phyloP scores from a whole-genome alignment of 1,139 yeast species.

The Suhomyces anneliseae region DNA sequence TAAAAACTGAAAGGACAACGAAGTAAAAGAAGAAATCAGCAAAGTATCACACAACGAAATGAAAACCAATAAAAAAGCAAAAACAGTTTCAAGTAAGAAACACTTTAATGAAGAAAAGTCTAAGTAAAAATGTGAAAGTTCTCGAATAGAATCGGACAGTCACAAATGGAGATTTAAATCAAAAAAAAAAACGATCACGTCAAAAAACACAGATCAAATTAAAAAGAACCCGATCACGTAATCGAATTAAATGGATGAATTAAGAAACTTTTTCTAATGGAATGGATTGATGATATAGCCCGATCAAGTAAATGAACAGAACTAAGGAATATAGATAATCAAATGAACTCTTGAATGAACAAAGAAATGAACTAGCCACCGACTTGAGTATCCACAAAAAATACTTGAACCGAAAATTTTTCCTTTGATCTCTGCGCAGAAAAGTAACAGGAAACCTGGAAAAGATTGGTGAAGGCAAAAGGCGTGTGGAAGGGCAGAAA shows the following conservation, averaged over 20 bases:
- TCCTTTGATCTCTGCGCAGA: constrained; percentile 10
- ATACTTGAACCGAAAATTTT: constrained; percentile 7
- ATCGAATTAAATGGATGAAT: not conserved
- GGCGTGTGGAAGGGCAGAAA: not conserved
- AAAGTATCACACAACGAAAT: constrained; percentile 10
- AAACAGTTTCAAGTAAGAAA: not conserved
- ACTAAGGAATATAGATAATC: not conserved
- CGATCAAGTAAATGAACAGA: not conserved
- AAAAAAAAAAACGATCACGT: too few relatives aligned
- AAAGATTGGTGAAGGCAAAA: not conserved
- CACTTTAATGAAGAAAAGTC: not conserved
- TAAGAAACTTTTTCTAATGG: not conserved
- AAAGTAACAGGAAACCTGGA: not conserved
- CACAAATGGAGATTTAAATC: too few relatives aligned
- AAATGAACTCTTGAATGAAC: not conserved
- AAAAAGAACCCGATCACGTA: too few relatives aligned
- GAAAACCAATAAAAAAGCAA: constrained; percentile 3
- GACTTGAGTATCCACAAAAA: constrained; percentile 2
- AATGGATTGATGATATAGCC: not conserved
- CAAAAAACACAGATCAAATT: too few relatives aligned
- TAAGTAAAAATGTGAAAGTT: not conserved
- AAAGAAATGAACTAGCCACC: not conserved
- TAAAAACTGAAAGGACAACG: constrained; percentile 4
- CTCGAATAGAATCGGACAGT: too few relatives aligned
- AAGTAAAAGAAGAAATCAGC: constrained; percentile 10